phyloP scores from a whole-genome alignment of 2,329 filamentous ascomycete species.

The Paracoccidioides lutzii region DNA sequence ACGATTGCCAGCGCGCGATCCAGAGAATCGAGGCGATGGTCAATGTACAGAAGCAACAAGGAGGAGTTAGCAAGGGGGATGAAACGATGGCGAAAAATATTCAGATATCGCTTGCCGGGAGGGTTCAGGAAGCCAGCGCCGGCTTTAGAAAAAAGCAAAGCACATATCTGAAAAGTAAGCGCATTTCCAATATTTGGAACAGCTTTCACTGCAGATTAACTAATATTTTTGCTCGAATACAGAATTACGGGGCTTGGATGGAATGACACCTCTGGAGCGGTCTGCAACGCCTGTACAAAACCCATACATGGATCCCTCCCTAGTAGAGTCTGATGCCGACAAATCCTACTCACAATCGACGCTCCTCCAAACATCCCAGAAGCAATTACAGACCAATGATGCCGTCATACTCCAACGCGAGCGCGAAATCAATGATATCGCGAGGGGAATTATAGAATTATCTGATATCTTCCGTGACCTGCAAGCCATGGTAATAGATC shows the following conservation, averaged over 20 bases:
- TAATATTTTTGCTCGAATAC: constrained; percentile 1
- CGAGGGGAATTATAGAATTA: constrained; percentile 92
- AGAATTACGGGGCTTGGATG: constrained; percentile 65
- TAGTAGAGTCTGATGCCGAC: constrained; percentile 89
- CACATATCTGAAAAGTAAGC: constrained; percentile 78
- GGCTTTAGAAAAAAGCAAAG: constrained; percentile 95
- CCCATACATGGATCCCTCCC: constrained; percentile 68
- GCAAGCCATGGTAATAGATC: constrained; percentile 88
- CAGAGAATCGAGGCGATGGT: constrained; percentile 81
- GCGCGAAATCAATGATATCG: constrained; percentile 93
- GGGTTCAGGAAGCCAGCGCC: constrained; percentile 85
- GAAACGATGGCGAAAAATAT: constrained; percentile 95
- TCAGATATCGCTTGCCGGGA: constrained; percentile 74
- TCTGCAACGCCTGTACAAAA: constrained; percentile 42
- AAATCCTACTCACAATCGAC: constrained; percentile 83
- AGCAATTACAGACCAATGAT: constrained; percentile 55
- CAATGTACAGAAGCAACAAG: constrained; percentile 57
- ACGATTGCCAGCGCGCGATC: constrained; percentile 79
- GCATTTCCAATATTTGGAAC: neutral
- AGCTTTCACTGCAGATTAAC: neutral
- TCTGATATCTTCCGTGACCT: constrained; percentile 94
- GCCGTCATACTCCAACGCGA: constrained; percentile 80
- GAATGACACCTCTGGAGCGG: constrained; percentile 42
- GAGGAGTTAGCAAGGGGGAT: constrained; percentile 62
- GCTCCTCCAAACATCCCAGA: constrained; percentile 61